Evolutionary conservation across 768 basidiomycete genomes (phyloP).

Genomic region (Hortiboletus campestris): DNA sequence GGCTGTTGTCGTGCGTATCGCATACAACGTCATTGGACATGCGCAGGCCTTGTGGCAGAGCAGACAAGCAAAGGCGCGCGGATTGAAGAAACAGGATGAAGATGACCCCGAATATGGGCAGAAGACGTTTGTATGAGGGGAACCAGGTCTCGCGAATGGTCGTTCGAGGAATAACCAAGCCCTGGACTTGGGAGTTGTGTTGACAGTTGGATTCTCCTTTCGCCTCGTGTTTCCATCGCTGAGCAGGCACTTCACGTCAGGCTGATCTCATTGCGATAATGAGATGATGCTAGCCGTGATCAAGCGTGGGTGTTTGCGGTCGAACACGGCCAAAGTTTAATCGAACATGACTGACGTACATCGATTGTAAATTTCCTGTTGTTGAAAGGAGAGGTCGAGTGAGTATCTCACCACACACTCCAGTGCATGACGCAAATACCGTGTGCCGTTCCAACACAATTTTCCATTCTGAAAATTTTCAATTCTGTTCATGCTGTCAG

Average conservation of each 20-base stretch:
- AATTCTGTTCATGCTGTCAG: background rate
- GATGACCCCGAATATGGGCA: background rate
- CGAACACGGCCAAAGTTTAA: background rate
- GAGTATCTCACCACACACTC: background rate
- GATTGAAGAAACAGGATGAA: background rate
- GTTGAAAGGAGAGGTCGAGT: slow-evolving; percentile 9
- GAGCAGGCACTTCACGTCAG: background rate
- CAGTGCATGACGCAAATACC: background rate
- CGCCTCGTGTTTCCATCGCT: slow-evolving; percentile 19
- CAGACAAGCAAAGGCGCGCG: slow-evolving; percentile 7
- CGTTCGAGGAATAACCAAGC: background rate
- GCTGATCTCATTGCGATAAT: slow-evolving; percentile 1
- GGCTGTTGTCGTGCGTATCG: slow-evolving; percentile 5
- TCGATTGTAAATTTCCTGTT: background rate
- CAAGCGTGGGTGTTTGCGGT: background rate
- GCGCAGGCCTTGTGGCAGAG: slow-evolving; percentile 18
- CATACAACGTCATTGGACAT: slow-evolving; percentile 22
- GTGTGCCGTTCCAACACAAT: background rate
- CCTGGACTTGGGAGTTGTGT: background rate
- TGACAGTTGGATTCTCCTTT: background rate
- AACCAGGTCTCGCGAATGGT: background rate
- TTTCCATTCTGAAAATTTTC: too few species aligned
- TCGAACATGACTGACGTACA: background rate
- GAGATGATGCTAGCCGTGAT: background rate
- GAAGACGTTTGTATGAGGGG: background rate